Percentiles rank a stretch among this genome's conserved stretches.
Conservation (phyloP, 2,329 filamentous ascomycete genomes). For the Penicillium rolfsii region DNA sequence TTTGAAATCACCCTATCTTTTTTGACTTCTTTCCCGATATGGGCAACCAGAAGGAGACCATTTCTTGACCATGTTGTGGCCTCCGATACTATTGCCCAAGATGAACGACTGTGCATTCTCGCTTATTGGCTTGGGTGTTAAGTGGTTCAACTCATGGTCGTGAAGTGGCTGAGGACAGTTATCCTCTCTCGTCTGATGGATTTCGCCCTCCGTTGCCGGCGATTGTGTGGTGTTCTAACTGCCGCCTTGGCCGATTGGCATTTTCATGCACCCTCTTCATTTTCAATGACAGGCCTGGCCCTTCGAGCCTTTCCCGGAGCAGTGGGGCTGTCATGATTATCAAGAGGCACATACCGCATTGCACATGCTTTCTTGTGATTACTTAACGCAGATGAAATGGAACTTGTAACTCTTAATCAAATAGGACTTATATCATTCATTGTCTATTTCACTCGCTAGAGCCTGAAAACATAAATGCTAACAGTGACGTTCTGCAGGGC, state of each 20-base stretch:
- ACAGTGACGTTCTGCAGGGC: conserved; percentile 19
- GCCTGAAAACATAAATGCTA: background rate
- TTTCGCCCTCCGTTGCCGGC: conserved; percentile 31
- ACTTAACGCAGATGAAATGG: background rate
- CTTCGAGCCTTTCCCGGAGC: conserved; percentile 25
- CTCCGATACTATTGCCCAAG: conserved; percentile 64
- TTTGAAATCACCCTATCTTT: background rate
- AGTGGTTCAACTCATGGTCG: conserved; percentile 7
- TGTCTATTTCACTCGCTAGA: background rate
- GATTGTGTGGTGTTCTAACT: conserved; percentile 6
- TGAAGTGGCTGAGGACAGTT: conserved; percentile 26
- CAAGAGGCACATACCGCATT: conserved; percentile 40
- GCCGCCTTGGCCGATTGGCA: background rate
- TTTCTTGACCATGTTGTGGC: conserved; percentile 51
- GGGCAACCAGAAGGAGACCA: conserved; percentile 62
- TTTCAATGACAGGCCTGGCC: conserved; percentile 19
- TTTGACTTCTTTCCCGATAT: conserved; percentile 1
- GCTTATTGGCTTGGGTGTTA: conserved; percentile 8
- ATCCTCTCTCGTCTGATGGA: conserved; percentile 44
- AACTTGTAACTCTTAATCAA: background rate
- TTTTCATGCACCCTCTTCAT: conserved; percentile 16
- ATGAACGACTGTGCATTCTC: conserved; percentile 40
- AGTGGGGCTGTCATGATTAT: conserved; percentile 40
- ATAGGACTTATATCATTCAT: background rate
- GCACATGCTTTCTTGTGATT: background rate